A percentile compares a stretch with the other conserved stretches of the same genome.
These are phyloP conservation scores for Astrephomene gubernaculifera DNA, from an alignment of 139 green algal species.

Conservation along the genomic window DNA sequence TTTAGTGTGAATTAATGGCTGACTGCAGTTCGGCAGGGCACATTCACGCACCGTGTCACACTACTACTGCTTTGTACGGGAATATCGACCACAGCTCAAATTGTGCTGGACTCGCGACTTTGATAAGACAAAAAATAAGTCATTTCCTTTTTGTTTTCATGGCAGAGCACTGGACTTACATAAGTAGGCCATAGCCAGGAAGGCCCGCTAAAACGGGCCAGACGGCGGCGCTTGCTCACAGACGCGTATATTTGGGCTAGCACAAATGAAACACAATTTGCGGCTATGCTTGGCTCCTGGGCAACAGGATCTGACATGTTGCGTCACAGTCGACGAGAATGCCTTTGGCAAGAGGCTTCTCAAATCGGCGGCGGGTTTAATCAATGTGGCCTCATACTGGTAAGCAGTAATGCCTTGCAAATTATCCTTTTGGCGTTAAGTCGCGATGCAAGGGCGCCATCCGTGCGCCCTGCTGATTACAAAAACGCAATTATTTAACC, in stretches of 20 bases:
- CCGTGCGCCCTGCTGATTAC: neutral
- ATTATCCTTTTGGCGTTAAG: neutral
- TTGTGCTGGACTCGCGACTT: too few relatives aligned
- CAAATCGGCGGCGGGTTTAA: neutral
- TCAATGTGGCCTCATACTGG: neutral
- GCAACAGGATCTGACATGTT: neutral
- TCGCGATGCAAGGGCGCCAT: neutral
- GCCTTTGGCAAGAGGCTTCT: neutral
- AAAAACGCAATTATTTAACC: neutral
- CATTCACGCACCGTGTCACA: too few relatives aligned
- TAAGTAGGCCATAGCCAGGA: too few relatives aligned
- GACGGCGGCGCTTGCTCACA: neutral
- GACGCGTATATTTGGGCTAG: too few relatives aligned
- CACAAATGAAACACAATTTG: neutral
- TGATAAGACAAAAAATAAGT: too few relatives aligned
- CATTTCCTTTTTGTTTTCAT: too few relatives aligned
- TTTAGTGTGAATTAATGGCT: too few relatives aligned
- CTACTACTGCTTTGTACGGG: too few relatives aligned
- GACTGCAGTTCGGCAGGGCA: too few relatives aligned
- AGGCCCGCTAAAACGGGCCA: neutral
- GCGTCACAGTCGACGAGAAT: neutral
- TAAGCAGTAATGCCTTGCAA: neutral
- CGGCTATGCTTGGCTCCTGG: neutral
- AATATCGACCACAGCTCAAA: too few relatives aligned
- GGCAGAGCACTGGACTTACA: too few relatives aligned